These are phyloP conservation scores for Sclerospora graminicola DNA, from an alignment of 352 stramenopile species.

Conservation along the genomic window DNA sequence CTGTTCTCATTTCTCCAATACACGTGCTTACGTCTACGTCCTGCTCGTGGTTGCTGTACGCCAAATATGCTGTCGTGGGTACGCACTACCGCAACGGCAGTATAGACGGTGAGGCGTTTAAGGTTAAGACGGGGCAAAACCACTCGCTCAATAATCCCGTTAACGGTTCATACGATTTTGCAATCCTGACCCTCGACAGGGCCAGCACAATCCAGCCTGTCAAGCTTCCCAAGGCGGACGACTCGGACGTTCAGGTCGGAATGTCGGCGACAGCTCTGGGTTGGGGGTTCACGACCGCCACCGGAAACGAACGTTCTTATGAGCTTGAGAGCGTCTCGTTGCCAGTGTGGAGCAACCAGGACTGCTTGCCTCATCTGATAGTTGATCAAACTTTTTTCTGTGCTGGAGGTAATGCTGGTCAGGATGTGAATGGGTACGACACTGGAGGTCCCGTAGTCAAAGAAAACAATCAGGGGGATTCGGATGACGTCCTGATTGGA, in stretches of 20 bases:
- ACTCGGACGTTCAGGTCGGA: slow-evolving; percentile 5
- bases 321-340: slow-evolving; percentile 4
- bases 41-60: background rate
- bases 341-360: background rate
- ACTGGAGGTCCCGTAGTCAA: slow-evolving; percentile 21
- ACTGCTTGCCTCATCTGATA: slow-evolving; percentile 4
- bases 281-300: slow-evolving; percentile 12
- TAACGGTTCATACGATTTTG: slow-evolving; percentile 22
- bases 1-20: slow-evolving; percentile 10
- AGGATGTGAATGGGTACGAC: slow-evolving; percentile 23
- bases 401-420: slow-evolving; percentile 12
- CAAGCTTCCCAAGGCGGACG: slow-evolving; percentile 13
- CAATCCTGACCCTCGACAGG: slow-evolving; percentile 21
- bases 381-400: slow-evolving; percentile 13
- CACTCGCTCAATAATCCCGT: slow-evolving; percentile 28
- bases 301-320: slow-evolving; percentile 3
- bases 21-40: slow-evolving; percentile 18
- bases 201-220: slow-evolving; percentile 15
- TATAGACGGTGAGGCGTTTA: slow-evolving; percentile 18
- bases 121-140: slow-evolving; percentile 12
- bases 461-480: slow-evolving; percentile 8
- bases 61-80: slow-evolving; percentile 19
- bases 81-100: slow-evolving; percentile 18
- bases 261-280: slow-evolving; percentile 14
- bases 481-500: slow-evolving; percentile 34